A percentile compares a stretch with the other conserved stretches of the same genome.
Evolutionary conservation across 2,329 filamentous ascomycete species (phyloP).

Genomic region (Fusarium chlamydosporum): DNA sequence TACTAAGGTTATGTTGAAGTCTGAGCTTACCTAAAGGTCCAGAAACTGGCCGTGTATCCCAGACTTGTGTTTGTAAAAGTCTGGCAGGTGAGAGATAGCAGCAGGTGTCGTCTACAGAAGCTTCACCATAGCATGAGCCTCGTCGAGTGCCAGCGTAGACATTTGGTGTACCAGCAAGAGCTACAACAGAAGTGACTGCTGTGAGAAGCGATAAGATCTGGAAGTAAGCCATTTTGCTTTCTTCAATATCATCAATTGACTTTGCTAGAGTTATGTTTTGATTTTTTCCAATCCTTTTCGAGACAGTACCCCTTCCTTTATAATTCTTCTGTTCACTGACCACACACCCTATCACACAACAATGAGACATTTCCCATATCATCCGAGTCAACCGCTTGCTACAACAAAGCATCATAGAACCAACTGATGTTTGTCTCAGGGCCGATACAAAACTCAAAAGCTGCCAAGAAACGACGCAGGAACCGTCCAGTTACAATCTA

Average conservation of each 20-base stretch:
- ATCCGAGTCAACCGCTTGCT: not conserved
- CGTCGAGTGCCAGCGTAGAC: slow-evolving; percentile 10
- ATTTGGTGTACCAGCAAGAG: slow-evolving; percentile 26
- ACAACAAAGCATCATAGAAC: slow-evolving; percentile 25
- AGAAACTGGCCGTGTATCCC: slow-evolving; percentile 24
- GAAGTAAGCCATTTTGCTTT: slow-evolving; percentile 12
- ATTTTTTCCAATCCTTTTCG: not conserved
- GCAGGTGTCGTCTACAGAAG: slow-evolving; percentile 5
- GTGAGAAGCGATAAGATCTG: slow-evolving; percentile 17
- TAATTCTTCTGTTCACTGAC: not conserved
- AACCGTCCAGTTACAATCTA: slow-evolving; percentile 3
- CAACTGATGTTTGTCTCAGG: not conserved
- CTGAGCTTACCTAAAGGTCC: slow-evolving; percentile 10
- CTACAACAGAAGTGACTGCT: slow-evolving; percentile 23
- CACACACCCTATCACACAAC: not conserved
- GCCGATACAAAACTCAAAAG: slow-evolving; percentile 4
- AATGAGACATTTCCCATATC: not conserved
- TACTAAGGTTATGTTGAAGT: not conserved
- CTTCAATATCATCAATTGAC: not conserved
- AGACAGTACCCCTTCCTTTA: slow-evolving; percentile 14
- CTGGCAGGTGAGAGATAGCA: slow-evolving; percentile 28
- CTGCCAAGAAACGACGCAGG: not conserved
- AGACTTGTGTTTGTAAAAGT: slow-evolving; percentile 26
- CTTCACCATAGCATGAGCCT: slow-evolving; percentile 12
- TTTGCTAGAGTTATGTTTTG: slow-evolving; percentile 1